phyloP scores from a whole-genome alignment of 106 monocot species.

The Acanthochlamys bracteata region DNA sequence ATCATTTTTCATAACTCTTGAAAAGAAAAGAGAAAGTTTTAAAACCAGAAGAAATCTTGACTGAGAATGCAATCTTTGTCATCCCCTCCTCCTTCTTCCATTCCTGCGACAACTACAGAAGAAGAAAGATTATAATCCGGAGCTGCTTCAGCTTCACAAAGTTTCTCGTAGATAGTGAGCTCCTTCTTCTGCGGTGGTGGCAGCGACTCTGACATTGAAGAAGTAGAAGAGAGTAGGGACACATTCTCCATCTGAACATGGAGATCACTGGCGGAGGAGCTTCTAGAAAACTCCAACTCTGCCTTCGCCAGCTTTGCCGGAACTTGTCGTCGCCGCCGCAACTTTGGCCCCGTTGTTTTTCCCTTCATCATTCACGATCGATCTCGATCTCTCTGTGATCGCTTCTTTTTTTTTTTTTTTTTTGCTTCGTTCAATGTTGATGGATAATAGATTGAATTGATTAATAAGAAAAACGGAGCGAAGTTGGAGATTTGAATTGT shows the following conservation, averaged over 20 bases:
- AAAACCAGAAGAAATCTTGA: slow-evolving; percentile 89
- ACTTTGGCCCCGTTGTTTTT: too few relatives aligned
- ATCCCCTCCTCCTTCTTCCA: slow-evolving; percentile 19
- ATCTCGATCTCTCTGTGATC: neutral
- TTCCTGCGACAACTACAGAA: neutral
- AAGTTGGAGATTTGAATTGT: neutral
- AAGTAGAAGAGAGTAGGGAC: slow-evolving; percentile 15
- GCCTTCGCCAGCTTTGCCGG: slow-evolving; percentile 7
- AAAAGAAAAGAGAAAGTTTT: slow-evolving; percentile 1
- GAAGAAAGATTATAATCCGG: neutral
- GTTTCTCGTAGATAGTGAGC: slow-evolving; percentile 40
- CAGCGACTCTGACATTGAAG: too few relatives aligned
- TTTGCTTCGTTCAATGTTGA: slow-evolving; percentile 13
- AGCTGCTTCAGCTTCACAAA: slow-evolving; percentile 16
- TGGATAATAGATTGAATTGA: neutral
- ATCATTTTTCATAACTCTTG: too few relatives aligned
- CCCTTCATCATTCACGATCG: too few relatives aligned
- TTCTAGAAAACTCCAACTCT: slow-evolving; percentile 10
- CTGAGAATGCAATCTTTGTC: slow-evolving; percentile 73
- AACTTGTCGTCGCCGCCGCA: neutral
- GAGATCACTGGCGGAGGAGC: slow-evolving; percentile 27
- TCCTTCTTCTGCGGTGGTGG: too few relatives aligned
- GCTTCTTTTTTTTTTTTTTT: slow-evolving; percentile 8
- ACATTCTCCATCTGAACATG: slow-evolving; percentile 37
- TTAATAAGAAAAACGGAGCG: neutral